Conservation (phyloP, 495 filamentous ascomycete genomes). For the Neurospora pannonica region DNA sequence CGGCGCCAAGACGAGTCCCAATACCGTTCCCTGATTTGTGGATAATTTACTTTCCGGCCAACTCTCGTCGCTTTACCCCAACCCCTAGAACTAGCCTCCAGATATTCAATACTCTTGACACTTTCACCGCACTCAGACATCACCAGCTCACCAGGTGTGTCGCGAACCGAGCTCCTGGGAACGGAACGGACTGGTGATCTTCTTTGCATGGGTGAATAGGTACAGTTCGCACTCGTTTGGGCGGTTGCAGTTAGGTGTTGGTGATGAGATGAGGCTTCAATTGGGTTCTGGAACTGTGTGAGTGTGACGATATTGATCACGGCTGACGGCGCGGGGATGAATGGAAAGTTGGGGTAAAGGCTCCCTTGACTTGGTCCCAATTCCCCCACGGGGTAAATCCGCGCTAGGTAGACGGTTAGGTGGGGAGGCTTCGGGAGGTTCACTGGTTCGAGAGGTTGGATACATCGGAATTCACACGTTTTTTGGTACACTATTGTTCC, state of each 20-base stretch:
- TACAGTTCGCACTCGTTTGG: neutral
- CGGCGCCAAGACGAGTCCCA: neutral
- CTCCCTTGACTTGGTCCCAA: no score
- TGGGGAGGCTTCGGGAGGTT: neutral
- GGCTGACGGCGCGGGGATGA: neutral
- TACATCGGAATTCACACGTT: neutral
- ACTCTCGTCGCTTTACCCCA: neutral
- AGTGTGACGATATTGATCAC: no score
- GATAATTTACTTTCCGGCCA: constrained; percentile 5
- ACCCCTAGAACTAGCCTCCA: neutral
- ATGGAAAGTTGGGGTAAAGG: neutral
- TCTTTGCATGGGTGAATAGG: neutral
- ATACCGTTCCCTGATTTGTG: constrained; percentile 4
- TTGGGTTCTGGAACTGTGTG: neutral
- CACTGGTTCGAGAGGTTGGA: neutral
- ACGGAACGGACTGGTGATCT: neutral
- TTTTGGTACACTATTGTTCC: neutral
- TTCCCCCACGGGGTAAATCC: neutral
- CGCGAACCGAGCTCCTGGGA: neutral
- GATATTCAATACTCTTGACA: neutral
- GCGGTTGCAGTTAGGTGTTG: neutral
- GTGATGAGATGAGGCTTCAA: neutral
- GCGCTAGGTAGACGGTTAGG: neutral
- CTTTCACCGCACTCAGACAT: neutral
- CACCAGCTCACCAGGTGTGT: neutral